phyloP scores from a whole-genome alignment of 1,139 yeast genomes.

The Candida sp. region DNA sequence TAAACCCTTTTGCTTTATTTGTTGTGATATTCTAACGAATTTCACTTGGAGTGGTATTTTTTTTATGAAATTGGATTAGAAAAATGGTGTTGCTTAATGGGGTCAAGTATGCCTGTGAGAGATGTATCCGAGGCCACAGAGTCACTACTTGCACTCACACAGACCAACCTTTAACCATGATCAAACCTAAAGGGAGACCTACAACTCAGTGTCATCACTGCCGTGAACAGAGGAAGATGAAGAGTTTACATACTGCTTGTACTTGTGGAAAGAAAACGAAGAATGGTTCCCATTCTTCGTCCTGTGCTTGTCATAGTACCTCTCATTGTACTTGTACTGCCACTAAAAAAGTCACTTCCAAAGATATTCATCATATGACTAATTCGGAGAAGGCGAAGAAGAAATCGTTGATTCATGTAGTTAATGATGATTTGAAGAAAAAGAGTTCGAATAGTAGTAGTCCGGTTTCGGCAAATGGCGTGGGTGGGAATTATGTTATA shows the following conservation, averaged over 20 bases:
- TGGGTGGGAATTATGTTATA: conserved; percentile 22
- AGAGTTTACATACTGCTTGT: conserved; percentile 70
- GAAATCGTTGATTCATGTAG: conserved; percentile 20
- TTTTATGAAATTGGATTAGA: background rate
- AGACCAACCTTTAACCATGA: conserved; percentile 86
- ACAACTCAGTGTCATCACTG: conserved; percentile 90
- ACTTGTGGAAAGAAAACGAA: conserved; percentile 62
- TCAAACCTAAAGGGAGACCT: conserved; percentile 96
- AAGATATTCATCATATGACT: conserved; percentile 10
- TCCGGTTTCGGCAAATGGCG: conserved; percentile 6
- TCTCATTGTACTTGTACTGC: conserved; percentile 57
- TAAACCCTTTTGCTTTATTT: background rate
- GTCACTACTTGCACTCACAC: conserved; percentile 93
- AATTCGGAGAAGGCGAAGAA: conserved; percentile 26
- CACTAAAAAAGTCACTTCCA: conserved; percentile 6
- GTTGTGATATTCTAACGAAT: background rate
- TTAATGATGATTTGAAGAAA: conserved; percentile 15
- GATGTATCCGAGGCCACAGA: conserved; percentile 95
- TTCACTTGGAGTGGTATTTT: background rate
- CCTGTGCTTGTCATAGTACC: conserved; percentile 54
- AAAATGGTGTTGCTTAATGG: conserved; percentile 86
- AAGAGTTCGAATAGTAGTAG: conserved; percentile 7
- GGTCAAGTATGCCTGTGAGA: conserved; percentile 91
- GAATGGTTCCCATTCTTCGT: conserved; percentile 44
- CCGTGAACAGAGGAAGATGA: conserved; percentile 70